phyloP scores from a whole-genome alignment of 75 land plant species.

The Azolla pinnata region DNA sequence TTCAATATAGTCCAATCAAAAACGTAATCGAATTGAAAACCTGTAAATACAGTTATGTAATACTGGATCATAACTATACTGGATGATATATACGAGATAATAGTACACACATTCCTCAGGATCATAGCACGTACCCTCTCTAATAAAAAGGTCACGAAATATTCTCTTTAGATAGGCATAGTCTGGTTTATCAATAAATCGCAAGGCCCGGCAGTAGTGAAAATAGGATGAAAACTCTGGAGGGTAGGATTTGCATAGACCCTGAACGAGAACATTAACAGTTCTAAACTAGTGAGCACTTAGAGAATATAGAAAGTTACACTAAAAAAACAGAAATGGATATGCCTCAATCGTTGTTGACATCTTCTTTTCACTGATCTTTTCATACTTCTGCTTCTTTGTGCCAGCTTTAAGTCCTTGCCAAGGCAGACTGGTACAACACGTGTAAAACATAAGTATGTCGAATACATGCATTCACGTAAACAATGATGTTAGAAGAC shows the following conservation, averaged over 20 bases:
- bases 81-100: too few species aligned
- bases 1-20: constrained; percentile 86
- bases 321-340: not conserved
- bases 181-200: constrained; percentile 52
- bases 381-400: constrained; percentile 95
- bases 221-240: constrained; percentile 50
- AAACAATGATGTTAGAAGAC: too few species aligned
- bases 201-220: constrained; percentile 42
- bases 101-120: too few species aligned
- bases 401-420: constrained; percentile 93
- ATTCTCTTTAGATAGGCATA: constrained; percentile 40
- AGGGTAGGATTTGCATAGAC: constrained; percentile 74
- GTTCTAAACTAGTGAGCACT: not conserved
- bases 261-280: too few species aligned
- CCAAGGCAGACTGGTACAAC: constrained; percentile 76
- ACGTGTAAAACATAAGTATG: not conserved
- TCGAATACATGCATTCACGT: too few species aligned
- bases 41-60: constrained; percentile 20
- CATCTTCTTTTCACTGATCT: constrained; percentile 94
- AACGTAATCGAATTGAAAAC: constrained; percentile 77
- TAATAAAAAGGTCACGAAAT: constrained; percentile 55
- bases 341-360: constrained; percentile 81
- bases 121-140: too few species aligned
- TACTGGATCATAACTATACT: not conserved
- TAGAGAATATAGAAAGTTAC: not conserved